phyloP scores from a whole-genome alignment of 2,329 filamentous ascomycete species.

The Stemphylium beticola region DNA sequence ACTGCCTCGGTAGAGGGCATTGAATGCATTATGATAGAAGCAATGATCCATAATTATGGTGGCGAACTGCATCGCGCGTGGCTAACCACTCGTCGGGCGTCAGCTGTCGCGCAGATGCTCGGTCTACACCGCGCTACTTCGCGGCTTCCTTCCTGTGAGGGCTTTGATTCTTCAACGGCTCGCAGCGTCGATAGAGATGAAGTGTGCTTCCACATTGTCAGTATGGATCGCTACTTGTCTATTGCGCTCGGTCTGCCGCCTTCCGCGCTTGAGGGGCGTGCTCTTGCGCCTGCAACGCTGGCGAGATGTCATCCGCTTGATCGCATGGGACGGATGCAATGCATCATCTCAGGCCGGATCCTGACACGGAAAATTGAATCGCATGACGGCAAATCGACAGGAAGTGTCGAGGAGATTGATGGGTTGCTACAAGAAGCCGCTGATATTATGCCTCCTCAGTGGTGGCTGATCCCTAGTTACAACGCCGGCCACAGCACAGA shows the following conservation, averaged over 20 bases:
- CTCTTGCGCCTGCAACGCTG: conserved; percentile 1
- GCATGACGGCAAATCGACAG: neutral
- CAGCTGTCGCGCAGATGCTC: conserved; percentile 52
- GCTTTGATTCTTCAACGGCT: conserved; percentile 12
- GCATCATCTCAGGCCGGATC: conserved; percentile 46
- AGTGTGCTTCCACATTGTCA: conserved; percentile 51
- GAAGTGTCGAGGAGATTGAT: conserved; percentile 34
- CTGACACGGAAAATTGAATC: conserved; percentile 31
- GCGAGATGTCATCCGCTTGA: conserved; percentile 32
- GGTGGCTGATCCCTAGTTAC: conserved; percentile 29
- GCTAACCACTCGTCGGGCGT: conserved; percentile 49
- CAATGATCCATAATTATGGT: conserved; percentile 46
- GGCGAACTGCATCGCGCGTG: conserved; percentile 53
- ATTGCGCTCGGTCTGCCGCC: conserved; percentile 52
- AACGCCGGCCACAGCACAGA: no score
- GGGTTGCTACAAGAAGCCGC: conserved; percentile 19
- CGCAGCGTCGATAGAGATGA: conserved; percentile 10
- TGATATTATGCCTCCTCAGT: conserved; percentile 23
- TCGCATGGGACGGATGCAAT: conserved; percentile 42
- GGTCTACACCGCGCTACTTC: conserved; percentile 47
- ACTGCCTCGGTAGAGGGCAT: conserved; percentile 50
- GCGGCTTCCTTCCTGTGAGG: conserved; percentile 44
- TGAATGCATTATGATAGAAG: conserved; percentile 53
- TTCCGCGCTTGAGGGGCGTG: conserved; percentile 24
- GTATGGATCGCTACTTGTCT: conserved; percentile 49